Conservation (phyloP, 116 monocot genomes). For the Dioscorea cayenensis region DNA sequence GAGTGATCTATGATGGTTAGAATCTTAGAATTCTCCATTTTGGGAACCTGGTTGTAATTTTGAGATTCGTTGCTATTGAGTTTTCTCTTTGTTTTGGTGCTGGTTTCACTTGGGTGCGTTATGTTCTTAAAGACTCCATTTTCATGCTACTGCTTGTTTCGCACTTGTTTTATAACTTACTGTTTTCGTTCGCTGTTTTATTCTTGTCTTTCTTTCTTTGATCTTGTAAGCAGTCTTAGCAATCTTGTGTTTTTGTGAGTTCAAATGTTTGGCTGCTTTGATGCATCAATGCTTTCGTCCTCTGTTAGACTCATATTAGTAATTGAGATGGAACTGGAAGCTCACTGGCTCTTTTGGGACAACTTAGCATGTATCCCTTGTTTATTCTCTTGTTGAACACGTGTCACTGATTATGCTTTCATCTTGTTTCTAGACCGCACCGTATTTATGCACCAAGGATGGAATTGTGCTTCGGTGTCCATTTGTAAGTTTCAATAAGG, state of each 20-base stretch:
- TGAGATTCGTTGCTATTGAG: no score
- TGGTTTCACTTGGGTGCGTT: no score
- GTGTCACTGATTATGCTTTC: neutral
- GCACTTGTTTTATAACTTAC: neutral
- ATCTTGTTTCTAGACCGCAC: constrained; percentile 31
- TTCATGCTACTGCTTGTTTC: neutral
- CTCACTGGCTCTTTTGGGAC: no score
- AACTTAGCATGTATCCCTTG: neutral
- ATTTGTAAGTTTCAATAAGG: constrained; percentile 30
- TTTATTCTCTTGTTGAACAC: neutral
- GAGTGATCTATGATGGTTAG: no score
- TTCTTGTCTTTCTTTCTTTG: neutral
- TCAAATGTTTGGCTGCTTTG: neutral
- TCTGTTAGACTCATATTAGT: neutral
- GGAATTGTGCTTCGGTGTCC: constrained; percentile 77
- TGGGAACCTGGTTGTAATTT: no score
- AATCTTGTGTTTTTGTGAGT: neutral
- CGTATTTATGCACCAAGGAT: constrained; percentile 86
- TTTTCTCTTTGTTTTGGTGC: no score
- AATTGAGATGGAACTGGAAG: no score
- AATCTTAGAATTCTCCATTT: no score
- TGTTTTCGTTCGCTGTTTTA: neutral
- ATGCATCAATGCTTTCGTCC: neutral
- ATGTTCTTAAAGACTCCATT: no score
- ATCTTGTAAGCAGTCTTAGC: no score